These are phyloP conservation scores for Xylaria longipes DNA, from an alignment of 495 filamentous ascomycete genomes.

Conservation along the genomic window DNA sequence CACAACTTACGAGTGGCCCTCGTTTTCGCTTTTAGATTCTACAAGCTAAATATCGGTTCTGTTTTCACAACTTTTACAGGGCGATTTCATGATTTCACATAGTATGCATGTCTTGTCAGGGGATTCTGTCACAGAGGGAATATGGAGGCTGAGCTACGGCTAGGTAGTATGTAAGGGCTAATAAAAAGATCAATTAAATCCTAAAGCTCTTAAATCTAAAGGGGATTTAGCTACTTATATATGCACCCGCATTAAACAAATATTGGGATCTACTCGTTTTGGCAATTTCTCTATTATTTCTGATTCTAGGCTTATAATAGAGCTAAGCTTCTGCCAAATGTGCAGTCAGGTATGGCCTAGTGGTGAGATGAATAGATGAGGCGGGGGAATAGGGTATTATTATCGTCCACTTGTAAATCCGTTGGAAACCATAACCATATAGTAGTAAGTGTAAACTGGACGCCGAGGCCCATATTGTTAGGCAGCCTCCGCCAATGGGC, in stretches of 20 bases:
- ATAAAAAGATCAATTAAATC: no score
- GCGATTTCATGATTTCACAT: no score
- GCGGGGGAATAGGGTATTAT: slow-evolving; percentile 19
- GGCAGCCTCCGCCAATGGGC: background rate
- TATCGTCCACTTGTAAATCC: slow-evolving; percentile 15
- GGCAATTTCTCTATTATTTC: background rate
- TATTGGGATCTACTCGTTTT: background rate
- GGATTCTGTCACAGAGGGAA: no score
- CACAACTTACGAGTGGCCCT: no score
- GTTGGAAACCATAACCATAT: slow-evolving; percentile 4
- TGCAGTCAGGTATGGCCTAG: background rate
- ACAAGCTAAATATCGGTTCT: no score
- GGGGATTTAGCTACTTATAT: background rate
- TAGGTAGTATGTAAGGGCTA: no score
- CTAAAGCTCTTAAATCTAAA: no score
- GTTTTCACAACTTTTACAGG: no score
- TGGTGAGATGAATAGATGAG: slow-evolving; percentile 7
- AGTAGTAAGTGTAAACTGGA: background rate
- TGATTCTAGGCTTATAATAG: background rate
- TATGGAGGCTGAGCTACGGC: no score
- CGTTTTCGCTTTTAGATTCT: no score
- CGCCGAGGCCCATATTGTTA: background rate
- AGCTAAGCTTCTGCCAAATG: slow-evolving; percentile 10
- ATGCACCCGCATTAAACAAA: background rate
- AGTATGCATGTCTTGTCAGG: no score